Percentiles rank a stretch among this genome's conserved stretches.
Conservation (phyloP, 2,329 filamentous ascomycete species). For the Pseudonectria foliicola region DNA sequence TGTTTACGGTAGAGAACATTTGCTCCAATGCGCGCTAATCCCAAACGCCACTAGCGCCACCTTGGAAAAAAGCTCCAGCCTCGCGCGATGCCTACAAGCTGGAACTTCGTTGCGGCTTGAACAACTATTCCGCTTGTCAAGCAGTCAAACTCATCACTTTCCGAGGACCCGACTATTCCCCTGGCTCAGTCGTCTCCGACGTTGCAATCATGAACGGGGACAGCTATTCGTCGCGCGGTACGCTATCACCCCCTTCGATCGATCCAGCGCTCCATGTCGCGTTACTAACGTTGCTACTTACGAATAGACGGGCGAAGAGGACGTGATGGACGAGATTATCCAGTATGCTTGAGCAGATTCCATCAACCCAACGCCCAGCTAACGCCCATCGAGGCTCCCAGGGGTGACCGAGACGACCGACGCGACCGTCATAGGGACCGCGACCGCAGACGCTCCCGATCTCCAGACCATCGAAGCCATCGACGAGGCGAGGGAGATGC, state of each 20-base stretch:
- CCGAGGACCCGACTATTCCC: slow-evolving; percentile 7
- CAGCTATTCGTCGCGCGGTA: slow-evolving; percentile 73
- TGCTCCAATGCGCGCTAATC: slow-evolving; percentile 14
- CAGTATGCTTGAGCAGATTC: slow-evolving; percentile 34
- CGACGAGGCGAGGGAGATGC: slow-evolving; percentile 69
- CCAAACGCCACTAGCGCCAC: slow-evolving; percentile 20
- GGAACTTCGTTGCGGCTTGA: slow-evolving; percentile 23
- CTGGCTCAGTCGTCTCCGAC: slow-evolving; percentile 11
- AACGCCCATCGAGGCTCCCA: slow-evolving; percentile 19
- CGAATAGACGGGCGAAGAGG: slow-evolving; percentile 42
- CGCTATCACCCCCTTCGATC: slow-evolving; percentile 16
- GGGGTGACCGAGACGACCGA: slow-evolving; percentile 28
- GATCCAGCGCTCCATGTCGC: slow-evolving; percentile 17
- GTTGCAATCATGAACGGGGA: slow-evolving; percentile 70
- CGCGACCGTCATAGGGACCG: slow-evolving; percentile 25
- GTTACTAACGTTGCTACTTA: slow-evolving; percentile 20
- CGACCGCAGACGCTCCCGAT: slow-evolving; percentile 71
- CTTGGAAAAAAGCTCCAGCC: slow-evolving; percentile 38
- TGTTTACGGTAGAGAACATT: too few species aligned
- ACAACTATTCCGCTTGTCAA: slow-evolving; percentile 17
- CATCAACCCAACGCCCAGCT: slow-evolving; percentile 4
- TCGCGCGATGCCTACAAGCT: slow-evolving; percentile 27
- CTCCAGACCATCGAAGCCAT: slow-evolving; percentile 63
- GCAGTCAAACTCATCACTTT: slow-evolving; percentile 16
- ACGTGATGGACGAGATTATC: slow-evolving; percentile 51